Evolutionary conservation across 1,284 basidiomycete genomes (phyloP), one percentile per base, ranked within the genome.

Genomic region (Sphaerobolus stellatus): DNA sequence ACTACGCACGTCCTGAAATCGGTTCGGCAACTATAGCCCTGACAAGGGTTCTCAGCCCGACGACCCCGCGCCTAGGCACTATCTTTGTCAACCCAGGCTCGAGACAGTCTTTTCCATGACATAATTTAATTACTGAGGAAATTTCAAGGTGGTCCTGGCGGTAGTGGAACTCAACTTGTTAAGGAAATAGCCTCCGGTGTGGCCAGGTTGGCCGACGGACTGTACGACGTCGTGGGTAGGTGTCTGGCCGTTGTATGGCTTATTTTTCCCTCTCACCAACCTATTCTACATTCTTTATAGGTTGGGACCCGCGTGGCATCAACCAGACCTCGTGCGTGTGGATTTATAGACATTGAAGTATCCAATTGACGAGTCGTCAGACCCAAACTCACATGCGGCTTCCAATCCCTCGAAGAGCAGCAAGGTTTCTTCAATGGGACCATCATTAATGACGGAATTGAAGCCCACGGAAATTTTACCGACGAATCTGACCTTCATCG

Each of bases 241-340:
- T 41, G 14, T 11, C 11, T 34, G 7, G 24, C 8, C 20, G 4
- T 7, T 24, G 5, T 25, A 18, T 25, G 16, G 41, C 33, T 28
- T 36, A 24, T 41, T 4, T 41, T 11, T 11, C n/a, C n/a, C n/a
- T n/a, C n/a, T 36, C 13, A 24, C 20, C 3, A n/a, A 9, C 40
- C n/a, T 24, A 41, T 7, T 7, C n/a, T 11, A 33, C n/a, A n/a
- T n/a, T n/a, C n/a, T n/a, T 16, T 36, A 18, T 36, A 36, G 33
- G 33, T 36, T 36, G 33, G 33, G 33, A 36, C 33, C 33, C 33
- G 11, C 33, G 33, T 36, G 60, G 60, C 5, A 59, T 61, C 7
- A 55, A 57, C 8, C 7, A n/a, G 8, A 52, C 48, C 11, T 5
- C 13, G 50, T 46, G n/a, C n/a, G n/a, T n/a, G n/a, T n/a, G n/a